Conservation (phyloP, 2,329 filamentous ascomycete genomes). For the Arthrobotrys megalospora region DNA sequence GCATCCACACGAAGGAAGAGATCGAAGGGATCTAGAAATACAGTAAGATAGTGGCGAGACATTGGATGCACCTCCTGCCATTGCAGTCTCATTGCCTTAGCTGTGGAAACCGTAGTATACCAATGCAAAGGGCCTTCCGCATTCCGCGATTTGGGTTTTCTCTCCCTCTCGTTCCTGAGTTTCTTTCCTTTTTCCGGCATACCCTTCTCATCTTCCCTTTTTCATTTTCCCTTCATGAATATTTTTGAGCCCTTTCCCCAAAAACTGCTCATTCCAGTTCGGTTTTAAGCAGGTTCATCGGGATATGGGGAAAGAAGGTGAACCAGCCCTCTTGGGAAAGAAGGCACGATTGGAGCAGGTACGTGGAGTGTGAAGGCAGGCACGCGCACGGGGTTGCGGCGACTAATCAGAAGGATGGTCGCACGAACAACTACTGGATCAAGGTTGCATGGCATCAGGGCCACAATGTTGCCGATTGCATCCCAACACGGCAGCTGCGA, state of each 20-base stretch:
- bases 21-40: constrained; percentile 4
- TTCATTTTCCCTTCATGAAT: background rate
- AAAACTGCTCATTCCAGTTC: constrained; percentile 52
- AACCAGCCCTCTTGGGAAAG: background rate
- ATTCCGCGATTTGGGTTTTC: constrained; percentile 19
- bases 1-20: constrained; percentile 19
- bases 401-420: constrained; percentile 33
- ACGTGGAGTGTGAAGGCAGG: background rate
- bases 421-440: constrained; percentile 35
- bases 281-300: background rate
- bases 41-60: constrained; percentile 47
- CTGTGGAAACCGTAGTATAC: background rate
- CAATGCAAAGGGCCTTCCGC: constrained; percentile 33
- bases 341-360: constrained; percentile 34
- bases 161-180: constrained; percentile 29
- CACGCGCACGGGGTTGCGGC: constrained; percentile 33
- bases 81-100: constrained; percentile 4
- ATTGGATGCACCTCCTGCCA: constrained; percentile 16
- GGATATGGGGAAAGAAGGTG: constrained; percentile 41
- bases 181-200: constrained; percentile 22
- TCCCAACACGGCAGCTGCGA: constrained; percentile 49
- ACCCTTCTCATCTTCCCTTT: background rate
- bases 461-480: constrained; percentile 45
- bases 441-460: constrained; percentile 18
- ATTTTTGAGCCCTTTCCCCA: constrained; percentile 14